Base-by-base conservation (phyloP, 768 basidiomycete species). In the Lactarius tabidus region DNA sequence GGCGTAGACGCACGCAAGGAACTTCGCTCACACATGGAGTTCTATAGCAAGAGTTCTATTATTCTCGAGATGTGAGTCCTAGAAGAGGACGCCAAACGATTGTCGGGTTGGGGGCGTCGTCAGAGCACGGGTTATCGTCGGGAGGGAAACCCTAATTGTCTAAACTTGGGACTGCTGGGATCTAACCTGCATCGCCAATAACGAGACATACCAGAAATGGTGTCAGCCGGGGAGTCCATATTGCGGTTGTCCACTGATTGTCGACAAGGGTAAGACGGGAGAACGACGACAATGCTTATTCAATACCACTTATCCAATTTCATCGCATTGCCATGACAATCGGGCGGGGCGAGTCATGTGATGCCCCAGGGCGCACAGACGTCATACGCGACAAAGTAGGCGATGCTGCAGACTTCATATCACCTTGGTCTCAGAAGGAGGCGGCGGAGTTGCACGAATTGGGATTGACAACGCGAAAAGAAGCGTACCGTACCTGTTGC, bases 251-350 rank as follows among this genome's bases (percentile, higher is more conserved):
- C 18, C 45, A 33, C 35, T 35, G 23, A 23, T 38, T 56, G 9
- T 62, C 31, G 31, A 41, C 23, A 10, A 36, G 15, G 17, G 38
- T 12, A 41, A 29, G 45, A 38, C 20, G 8, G n/a, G 45, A 51
- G 54, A 48, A 43, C 38, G 18, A 33, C 33, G 4, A 33, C 33
- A 23, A 28, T 28, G 55, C 56, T 17, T 62, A 41, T 57, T 54
- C 57, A 36, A 26, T 10, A 23, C 29, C 20, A 53, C 29, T 55
- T 17, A 15, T 33, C 38, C 28, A 17, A 57, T 43, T n/a, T 45
- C 43, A 53, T 66, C 38, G 56, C 43, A 53, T 66, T 48, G 56
- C 29, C 60, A 62, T 51, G 64, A 45, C 23, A 51, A 62, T 57
- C 48, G 51, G 36, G 36, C 26, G 23, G 12, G 28, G 5, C 31